phyloP scores from a whole-genome alignment of 345 rosid species.

The Gossypium arboreum region DNA sequence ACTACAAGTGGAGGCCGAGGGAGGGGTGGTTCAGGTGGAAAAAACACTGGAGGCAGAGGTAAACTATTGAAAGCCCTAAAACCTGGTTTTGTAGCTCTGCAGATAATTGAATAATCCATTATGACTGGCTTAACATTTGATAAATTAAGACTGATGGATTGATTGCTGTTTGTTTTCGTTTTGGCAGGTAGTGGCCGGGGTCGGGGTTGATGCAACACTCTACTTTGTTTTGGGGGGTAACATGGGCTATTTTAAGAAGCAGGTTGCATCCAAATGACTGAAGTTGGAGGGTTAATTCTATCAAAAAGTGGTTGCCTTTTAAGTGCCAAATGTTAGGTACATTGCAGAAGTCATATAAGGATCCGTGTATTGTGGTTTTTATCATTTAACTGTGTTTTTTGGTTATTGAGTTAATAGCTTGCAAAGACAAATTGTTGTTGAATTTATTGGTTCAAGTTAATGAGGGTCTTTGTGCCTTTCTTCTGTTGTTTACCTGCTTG shows the following conservation, averaged over 20 bases:
- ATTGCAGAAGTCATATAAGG: background rate
- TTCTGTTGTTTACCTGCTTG: background rate
- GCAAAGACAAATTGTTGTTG: background rate
- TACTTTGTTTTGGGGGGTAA: slow-evolving; percentile 20
- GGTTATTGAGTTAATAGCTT: background rate
- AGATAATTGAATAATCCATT: background rate
- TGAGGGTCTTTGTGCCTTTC: background rate
- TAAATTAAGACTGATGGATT: background rate
- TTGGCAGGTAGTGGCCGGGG: background rate
- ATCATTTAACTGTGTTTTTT: background rate
- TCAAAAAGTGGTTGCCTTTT: background rate
- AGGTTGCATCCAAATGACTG: slow-evolving; percentile 22
- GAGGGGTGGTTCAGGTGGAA: slow-evolving; percentile 59
- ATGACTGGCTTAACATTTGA: background rate
- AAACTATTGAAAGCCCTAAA: background rate
- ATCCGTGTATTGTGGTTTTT: background rate
- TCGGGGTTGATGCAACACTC: slow-evolving; percentile 33
- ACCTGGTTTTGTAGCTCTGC: background rate
- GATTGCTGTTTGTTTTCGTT: slow-evolving; percentile 5
- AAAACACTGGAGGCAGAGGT: slow-evolving; percentile 59
- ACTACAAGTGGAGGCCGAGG: slow-evolving; percentile 41
- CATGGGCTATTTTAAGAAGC: slow-evolving; percentile 36
- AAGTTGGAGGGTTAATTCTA: background rate
- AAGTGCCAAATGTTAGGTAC: slow-evolving; percentile 4
- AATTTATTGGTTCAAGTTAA: background rate